These are phyloP conservation scores for Epichloe elymi DNA, from an alignment of 2,329 filamentous ascomycete species.

Conservation along the genomic window DNA sequence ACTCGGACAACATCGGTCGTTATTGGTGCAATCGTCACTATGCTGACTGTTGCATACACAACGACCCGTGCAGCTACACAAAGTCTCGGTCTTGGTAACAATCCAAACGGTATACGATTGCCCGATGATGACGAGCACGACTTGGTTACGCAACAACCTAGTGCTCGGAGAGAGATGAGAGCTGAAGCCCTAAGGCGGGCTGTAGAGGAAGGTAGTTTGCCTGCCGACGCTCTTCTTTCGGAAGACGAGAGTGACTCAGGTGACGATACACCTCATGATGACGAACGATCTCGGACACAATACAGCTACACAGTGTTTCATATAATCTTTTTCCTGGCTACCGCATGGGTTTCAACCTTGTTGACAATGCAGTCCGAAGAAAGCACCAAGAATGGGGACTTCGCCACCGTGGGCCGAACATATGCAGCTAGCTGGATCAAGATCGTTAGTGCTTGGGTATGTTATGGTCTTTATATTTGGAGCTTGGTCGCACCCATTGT, in stretches of 20 bases:
- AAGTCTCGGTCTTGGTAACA: slow-evolving; percentile 59
- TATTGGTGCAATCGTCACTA: slow-evolving; percentile 87
- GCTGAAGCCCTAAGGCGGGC: slow-evolving; percentile 81
- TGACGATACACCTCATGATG: slow-evolving; percentile 57
- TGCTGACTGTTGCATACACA: slow-evolving; percentile 94
- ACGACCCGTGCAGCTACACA: slow-evolving; percentile 94
- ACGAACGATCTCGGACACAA: slow-evolving; percentile 79
- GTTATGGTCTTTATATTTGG: slow-evolving; percentile 90
- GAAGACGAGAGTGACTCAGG: slow-evolving; percentile 54
- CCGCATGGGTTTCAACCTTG: slow-evolving; percentile 87
- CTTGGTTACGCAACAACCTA: slow-evolving; percentile 75
- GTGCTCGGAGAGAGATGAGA: slow-evolving; percentile 75
- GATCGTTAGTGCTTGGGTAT: slow-evolving; percentile 95
- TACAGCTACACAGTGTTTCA: slow-evolving; percentile 97
- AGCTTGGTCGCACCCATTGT: slow-evolving; percentile 77
- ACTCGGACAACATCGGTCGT: slow-evolving; percentile 84
- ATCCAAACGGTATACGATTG: slow-evolving; percentile 36
- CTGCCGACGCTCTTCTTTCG: slow-evolving; percentile 75
- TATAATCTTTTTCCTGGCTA: slow-evolving; percentile 93
- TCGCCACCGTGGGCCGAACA: slow-evolving; percentile 84
- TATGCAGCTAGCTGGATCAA: slow-evolving; percentile 99
- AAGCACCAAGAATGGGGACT: slow-evolving; percentile 51
- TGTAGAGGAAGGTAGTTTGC: slow-evolving; percentile 82
- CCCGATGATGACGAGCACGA: slow-evolving; percentile 71
- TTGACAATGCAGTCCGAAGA: slow-evolving; percentile 63